Conservation (phyloP, 176 grass and related monocot species). For the Areca catechu region DNA sequence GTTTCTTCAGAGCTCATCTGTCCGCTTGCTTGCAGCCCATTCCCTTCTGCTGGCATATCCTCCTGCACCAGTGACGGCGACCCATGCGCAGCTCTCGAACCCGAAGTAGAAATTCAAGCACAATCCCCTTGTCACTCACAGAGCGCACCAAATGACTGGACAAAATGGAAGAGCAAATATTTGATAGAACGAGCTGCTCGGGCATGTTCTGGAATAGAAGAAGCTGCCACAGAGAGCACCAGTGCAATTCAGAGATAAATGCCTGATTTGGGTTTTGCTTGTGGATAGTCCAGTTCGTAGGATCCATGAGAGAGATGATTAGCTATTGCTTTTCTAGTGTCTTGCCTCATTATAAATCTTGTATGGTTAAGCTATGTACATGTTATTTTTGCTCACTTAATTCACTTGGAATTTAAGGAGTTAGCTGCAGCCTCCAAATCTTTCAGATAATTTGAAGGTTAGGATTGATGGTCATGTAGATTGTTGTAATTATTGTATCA, state of each 20-base stretch:
- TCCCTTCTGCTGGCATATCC: conserved; percentile 47
- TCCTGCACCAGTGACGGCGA: conserved; percentile 58
- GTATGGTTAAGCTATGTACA: no score
- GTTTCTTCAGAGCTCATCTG: conserved; percentile 85
- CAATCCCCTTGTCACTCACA: conserved; percentile 42
- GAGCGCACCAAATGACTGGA: conserved; percentile 30
- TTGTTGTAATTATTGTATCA: no score
- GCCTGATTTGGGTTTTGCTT: conserved; percentile 26
- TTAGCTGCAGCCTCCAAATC: no score
- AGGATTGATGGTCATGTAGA: no score
- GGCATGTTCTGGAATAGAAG: conserved; percentile 81
- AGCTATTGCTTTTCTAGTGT: no score
- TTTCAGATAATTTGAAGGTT: no score
- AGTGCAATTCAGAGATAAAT: conserved; percentile 88
- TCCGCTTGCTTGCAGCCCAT: conserved; percentile 68
- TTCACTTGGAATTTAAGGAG: no score
- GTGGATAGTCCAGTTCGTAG: no score
- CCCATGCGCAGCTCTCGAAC: conserved; percentile 32
- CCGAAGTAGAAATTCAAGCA: conserved; percentile 29
- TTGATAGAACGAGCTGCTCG: conserved; percentile 64
- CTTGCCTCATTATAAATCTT: no score
- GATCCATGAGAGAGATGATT: no score
- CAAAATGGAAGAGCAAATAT: conserved; percentile 47
- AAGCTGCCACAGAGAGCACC: conserved; percentile 92
- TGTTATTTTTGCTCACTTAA: no score